Evolutionary conservation across 768 basidiomycete species (phyloP).

Genomic region (Amanita polypyramis): DNA sequence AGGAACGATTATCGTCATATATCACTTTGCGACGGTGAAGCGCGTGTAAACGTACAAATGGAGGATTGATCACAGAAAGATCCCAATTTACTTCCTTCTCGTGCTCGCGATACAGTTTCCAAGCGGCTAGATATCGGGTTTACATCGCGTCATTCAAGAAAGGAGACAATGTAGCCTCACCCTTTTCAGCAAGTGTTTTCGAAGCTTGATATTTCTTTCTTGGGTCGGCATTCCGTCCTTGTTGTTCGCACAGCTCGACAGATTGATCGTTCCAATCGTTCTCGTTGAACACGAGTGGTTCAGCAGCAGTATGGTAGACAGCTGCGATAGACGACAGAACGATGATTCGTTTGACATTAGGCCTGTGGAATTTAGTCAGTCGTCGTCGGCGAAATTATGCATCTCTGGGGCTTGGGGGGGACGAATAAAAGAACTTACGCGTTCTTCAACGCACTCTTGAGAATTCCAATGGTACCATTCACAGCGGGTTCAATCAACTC

Average conservation of each 20-base stretch:
- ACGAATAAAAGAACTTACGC: slow-evolving; percentile 22
- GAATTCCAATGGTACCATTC: slow-evolving; percentile 53
- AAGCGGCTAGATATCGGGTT: slow-evolving; percentile 22
- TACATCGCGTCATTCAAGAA: neutral
- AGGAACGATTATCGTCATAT: neutral
- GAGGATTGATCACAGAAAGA: slow-evolving; percentile 42
- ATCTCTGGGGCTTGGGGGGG: neutral
- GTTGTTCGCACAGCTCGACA: slow-evolving; percentile 32
- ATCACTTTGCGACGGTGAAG: neutral
- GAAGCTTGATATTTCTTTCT: slow-evolving; percentile 43
- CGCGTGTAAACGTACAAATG: slow-evolving; percentile 26
- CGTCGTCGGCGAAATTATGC: too few relatives aligned
- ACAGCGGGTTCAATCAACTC: slow-evolving; percentile 66
- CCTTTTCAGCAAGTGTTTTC: slow-evolving; percentile 59
- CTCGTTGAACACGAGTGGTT: slow-evolving; percentile 30
- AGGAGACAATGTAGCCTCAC: slow-evolving; percentile 14
- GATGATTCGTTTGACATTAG: slow-evolving; percentile 54
- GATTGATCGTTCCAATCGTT: slow-evolving; percentile 52
- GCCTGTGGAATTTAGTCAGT: neutral
- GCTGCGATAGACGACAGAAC: slow-evolving; percentile 55
- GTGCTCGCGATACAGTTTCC: slow-evolving; percentile 32
- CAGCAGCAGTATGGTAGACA: slow-evolving; percentile 19
- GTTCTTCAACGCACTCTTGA: slow-evolving; percentile 46
- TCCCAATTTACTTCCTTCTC: slow-evolving; percentile 38
- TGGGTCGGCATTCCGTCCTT: slow-evolving; percentile 31